phyloP scores from a whole-genome alignment of 352 stramenopile species.

The Globisporangium canariense region DNA sequence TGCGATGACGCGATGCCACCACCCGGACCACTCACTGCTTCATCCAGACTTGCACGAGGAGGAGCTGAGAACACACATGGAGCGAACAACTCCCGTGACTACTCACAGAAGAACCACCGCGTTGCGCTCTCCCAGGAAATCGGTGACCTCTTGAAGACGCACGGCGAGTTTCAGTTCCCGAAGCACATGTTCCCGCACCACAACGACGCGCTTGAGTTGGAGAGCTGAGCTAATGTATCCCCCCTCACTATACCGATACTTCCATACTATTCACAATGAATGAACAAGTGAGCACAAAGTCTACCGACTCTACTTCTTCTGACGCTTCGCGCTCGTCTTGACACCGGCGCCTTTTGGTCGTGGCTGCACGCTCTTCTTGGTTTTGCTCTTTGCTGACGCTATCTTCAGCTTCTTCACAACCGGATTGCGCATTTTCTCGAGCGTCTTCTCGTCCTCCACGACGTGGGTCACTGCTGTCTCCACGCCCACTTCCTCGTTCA shows the following conservation, averaged over 20 bases:
- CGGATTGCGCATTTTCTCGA: slow-evolving; percentile 27
- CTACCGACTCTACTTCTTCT: slow-evolving; percentile 10
- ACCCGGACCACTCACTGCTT: neutral
- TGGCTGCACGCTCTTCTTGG: neutral
- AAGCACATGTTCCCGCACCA: slow-evolving; percentile 26
- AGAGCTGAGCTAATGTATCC: neutral
- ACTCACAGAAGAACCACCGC: slow-evolving; percentile 13
- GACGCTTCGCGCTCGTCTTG: slow-evolving; percentile 16
- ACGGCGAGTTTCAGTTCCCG: slow-evolving; percentile 37
- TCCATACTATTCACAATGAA: slow-evolving; percentile 4
- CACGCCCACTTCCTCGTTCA: slow-evolving; percentile 55
- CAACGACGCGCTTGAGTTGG: slow-evolving; percentile 9
- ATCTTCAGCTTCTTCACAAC: slow-evolving; percentile 18
- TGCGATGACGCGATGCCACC: neutral
- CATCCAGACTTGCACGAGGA: neutral
- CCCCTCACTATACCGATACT: neutral
- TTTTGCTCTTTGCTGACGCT: neutral
- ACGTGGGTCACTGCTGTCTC: slow-evolving; percentile 68
- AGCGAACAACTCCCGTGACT: slow-evolving; percentile 4
- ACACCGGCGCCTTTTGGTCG: slow-evolving; percentile 4
- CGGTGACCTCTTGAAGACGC: slow-evolving; percentile 21
- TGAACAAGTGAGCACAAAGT: neutral
- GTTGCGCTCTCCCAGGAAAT: slow-evolving; percentile 27
- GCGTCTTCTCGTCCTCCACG: slow-evolving; percentile 54
- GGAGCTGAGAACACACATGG: neutral